A percentile compares a stretch with the other conserved stretches of the same genome.
Conservation (phyloP, 139 green algal species). For the Zygnema cylindricum region DNA sequence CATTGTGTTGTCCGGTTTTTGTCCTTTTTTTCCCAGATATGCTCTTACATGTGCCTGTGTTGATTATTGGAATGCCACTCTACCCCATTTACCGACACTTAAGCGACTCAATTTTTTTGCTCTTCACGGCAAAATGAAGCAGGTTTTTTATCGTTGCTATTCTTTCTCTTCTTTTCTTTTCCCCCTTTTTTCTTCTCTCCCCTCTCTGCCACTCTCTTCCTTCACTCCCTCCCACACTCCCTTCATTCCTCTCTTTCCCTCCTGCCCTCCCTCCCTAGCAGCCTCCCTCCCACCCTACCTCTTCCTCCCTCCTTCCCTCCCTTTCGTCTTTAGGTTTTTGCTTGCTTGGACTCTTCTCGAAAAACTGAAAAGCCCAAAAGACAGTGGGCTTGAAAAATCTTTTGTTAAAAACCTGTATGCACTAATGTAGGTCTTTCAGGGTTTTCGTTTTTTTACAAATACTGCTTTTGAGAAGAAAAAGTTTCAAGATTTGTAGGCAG, state of each 20-base stretch:
- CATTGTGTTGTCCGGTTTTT: no score
- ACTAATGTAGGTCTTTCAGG: no score
- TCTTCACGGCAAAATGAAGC: conserved; percentile 89
- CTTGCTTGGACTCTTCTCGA: no score
- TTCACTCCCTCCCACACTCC: not conserved
- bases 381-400: no score
- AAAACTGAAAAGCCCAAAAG: no score
- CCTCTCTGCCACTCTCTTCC: not conserved
- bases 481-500: no score
- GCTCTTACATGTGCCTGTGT: conserved; percentile 94
- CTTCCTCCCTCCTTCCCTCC: not conserved
- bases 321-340: not conserved
- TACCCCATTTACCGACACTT: conserved; percentile 53
- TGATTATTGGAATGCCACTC: conserved; percentile 70
- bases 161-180: not conserved
- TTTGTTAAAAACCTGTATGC: no score
- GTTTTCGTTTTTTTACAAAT: no score
- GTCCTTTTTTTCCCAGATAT: no score
- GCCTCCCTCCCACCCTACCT: no score
- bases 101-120: conserved; percentile 48
- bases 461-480: no score
- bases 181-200: not conserved
- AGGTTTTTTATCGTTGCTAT: no score
- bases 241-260: not conserved
- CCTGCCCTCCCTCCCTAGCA: not conserved